Conservation (phyloP, 2,329 filamentous ascomycete species). For the Ceratocystis variospora region DNA sequence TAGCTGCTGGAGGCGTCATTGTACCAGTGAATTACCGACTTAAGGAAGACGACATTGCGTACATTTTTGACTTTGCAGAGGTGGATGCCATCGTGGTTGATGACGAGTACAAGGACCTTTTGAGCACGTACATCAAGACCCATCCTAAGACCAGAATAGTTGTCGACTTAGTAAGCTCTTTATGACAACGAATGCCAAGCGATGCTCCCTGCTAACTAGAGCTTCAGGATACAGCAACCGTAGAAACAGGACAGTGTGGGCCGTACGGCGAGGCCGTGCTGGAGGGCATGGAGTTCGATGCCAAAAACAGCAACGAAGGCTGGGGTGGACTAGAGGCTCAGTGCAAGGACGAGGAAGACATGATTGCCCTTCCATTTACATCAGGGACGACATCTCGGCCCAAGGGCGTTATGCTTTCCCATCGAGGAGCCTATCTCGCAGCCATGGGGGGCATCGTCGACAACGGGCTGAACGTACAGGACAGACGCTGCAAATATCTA, state of each 20-base stretch:
- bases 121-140: constrained; percentile 49
- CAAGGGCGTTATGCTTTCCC: constrained; percentile 86
- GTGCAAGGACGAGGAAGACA: constrained; percentile 59
- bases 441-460: constrained; percentile 78
- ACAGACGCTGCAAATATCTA: constrained; percentile 63
- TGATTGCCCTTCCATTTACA: constrained; percentile 83
- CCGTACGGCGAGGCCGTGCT: constrained; percentile 72
- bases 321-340: constrained; percentile 67
- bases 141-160: constrained; percentile 56
- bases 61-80: constrained; percentile 79
- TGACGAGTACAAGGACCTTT: constrained; percentile 57
- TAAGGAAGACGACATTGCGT: constrained; percentile 72
- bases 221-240: constrained; percentile 59
- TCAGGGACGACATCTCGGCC: constrained; percentile 83
- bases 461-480: constrained; percentile 61
- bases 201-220: neutral
- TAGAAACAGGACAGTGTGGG: constrained; percentile 57
- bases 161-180: constrained; percentile 45
- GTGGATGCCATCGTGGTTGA: constrained; percentile 82
- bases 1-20: constrained; percentile 64
- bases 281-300: constrained; percentile 65
- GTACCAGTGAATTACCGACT: constrained; percentile 53
- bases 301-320: constrained; percentile 47
- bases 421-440: constrained; percentile 76
- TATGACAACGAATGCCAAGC: neutral